Evolutionary conservation across 2,329 filamentous ascomycete species (phyloP).

Genomic region (Colletotrichum tropicicola): DNA sequence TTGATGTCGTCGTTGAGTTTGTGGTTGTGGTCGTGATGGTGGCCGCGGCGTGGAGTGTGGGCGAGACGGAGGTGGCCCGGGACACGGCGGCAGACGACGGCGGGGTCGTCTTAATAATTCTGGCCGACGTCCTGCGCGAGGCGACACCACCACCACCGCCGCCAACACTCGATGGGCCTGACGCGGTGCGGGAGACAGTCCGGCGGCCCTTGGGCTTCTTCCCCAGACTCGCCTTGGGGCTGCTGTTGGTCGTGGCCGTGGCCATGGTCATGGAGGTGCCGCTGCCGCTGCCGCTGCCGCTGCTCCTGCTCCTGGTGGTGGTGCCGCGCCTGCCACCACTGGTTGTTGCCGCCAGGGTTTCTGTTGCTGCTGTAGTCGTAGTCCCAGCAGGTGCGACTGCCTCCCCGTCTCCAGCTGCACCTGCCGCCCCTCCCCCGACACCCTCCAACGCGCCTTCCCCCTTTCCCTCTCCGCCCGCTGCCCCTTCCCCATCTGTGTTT

Average conservation of each 20-base stretch:
- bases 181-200: conserved; percentile 5
- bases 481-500: conserved; percentile 16
- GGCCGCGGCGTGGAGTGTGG: conserved; percentile 1
- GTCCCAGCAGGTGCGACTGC: neutral
- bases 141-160: neutral
- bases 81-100: conserved; percentile 21
- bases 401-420: conserved; percentile 13
- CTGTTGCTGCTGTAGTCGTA: too few species aligned
- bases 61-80: conserved; percentile 26
- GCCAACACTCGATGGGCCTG: neutral
- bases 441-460: neutral
- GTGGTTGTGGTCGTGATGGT: too few species aligned
- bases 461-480: conserved; percentile 10
- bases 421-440: neutral
- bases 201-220: conserved; percentile 28
- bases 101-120: conserved; percentile 30
- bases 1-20: too few species aligned
- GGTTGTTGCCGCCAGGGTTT: conserved; percentile 16
- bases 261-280: too few species aligned
- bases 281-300: conserved; percentile 11
- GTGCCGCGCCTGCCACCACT: too few species aligned
- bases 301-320: neutral
- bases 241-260: neutral
- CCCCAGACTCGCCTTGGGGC: conserved; percentile 21
- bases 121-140: conserved; percentile 23